Evolutionary conservation across 371 early-diverging fungal species (phyloP), one percentile per base, ranked within the genome.

Genomic region (Entomophthora muscae): DNA sequence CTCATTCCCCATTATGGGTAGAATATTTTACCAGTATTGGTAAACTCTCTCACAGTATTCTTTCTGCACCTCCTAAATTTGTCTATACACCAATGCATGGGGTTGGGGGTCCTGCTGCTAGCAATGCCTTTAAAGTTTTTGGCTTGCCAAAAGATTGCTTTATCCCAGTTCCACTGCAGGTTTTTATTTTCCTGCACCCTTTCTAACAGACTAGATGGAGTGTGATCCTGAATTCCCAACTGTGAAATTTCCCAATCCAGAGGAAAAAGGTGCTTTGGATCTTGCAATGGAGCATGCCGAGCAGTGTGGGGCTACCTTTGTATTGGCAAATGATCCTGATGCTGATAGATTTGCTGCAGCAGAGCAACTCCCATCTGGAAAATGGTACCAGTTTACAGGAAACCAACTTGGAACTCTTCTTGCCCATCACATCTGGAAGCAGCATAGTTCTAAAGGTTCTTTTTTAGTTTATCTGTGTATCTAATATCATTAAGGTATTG

Each of bases 281-380:
- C 66, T 90, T 66, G 91, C 95, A 10, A 85, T 91, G 62, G 68
- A 78, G 56, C 72, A 80, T 24, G 96, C 95, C 0, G 81, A 88
- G 30, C 61, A 69, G 32, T 66, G 67, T 32, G 73, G 73, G 23
- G 77, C 80, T 26, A 68, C 63, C 10, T 69, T 94, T 29, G 89
- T 96, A n/a, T 70, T 96, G 32, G 95, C 96, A n/a, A 96, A 94
- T 71, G 97, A 96, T 69, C 97, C 97, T 1, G 97, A 96, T 74
- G 97, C 93, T n/a, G 97, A 96, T 72, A 82, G 97, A 29, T 80
- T 96, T 53, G 90, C 94, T 1, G 83, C 85, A 33, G 91, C 93
- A 51, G 93, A 95, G 74, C 78, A 79, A 69, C 80, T 78, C 65
- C 61, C 76, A 12, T 69, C 72, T 53, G 86, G 84, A 32, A 74